phyloP scores from a whole-genome alignment of 129 eudicot species.

The Logfia minima region DNA sequence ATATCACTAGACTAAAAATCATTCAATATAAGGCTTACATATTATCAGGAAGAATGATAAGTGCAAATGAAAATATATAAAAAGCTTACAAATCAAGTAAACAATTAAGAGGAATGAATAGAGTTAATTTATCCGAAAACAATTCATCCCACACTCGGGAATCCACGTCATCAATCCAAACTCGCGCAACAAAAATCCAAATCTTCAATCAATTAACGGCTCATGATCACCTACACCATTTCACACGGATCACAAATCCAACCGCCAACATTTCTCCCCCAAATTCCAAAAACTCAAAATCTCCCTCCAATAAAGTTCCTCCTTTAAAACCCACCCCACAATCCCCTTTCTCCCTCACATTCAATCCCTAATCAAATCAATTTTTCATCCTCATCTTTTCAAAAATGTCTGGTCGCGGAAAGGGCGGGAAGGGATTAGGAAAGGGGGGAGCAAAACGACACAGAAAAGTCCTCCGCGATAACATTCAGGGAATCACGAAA shows the following conservation, averaged over 20 bases:
- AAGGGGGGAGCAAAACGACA: conserved; percentile 37
- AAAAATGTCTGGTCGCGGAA: conserved; percentile 38
- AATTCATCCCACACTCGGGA: neutral
- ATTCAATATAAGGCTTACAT: too few relatives aligned
- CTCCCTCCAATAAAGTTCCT: neutral
- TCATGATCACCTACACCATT: neutral
- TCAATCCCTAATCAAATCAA: conserved; percentile 3
- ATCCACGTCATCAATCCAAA: conserved; percentile 24
- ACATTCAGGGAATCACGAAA: conserved; percentile 39
- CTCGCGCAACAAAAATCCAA: too few relatives aligned
- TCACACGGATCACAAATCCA: conserved; percentile 30
- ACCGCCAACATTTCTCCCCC: conserved; percentile 13
- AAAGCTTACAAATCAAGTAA: too few relatives aligned
- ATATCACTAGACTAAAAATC: too few relatives aligned
- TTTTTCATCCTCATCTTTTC: neutral
- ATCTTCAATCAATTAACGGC: conserved; percentile 13
- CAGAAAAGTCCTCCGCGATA: conserved; percentile 37
- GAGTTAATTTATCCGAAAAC: too few relatives aligned
- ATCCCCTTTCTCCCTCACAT: neutral
- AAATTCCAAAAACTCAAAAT: conserved; percentile 4
- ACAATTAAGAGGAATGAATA: too few relatives aligned
- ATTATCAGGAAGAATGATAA: too few relatives aligned
- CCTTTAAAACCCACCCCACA: conserved; percentile 8
- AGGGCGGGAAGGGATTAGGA: conserved; percentile 36
- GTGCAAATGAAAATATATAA: too few relatives aligned